Evolutionary conservation across 164 flowering plant genomes (phyloP).

Genomic region (Nymphaea thermarum): DNA sequence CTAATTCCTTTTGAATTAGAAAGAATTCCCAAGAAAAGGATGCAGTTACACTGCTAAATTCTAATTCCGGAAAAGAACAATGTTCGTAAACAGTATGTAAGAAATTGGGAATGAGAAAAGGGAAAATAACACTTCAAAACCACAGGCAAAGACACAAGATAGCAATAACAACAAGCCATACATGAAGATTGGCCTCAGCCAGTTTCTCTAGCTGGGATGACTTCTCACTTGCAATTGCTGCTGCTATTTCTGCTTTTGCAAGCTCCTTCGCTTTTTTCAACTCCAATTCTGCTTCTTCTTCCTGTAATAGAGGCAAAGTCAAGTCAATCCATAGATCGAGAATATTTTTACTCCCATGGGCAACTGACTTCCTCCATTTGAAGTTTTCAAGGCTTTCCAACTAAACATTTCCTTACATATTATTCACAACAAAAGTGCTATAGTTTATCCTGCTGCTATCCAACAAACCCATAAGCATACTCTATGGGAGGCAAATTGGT

Average conservation of each 20-base stretch:
- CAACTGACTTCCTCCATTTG: neutral
- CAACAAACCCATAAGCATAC: neutral
- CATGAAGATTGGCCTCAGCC: constrained; percentile 91
- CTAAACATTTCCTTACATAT: neutral
- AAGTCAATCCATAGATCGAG: neutral
- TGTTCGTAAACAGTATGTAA: no score
- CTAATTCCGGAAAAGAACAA: no score
- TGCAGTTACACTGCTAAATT: no score
- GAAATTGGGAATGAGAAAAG: no score
- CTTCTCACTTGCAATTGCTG: constrained; percentile 83
- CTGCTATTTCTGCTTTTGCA: constrained; percentile 73
- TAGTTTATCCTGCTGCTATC: neutral
- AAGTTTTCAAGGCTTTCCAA: neutral
- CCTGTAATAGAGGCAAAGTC: constrained; percentile 31
- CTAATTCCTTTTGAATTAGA: no score
- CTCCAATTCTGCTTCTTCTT: constrained; percentile 51
- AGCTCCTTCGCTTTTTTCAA: constrained; percentile 59
- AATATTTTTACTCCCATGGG: neutral
- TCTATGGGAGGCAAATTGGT: constrained; percentile 1
- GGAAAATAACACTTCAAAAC: no score
- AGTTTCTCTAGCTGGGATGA: constrained; percentile 85
- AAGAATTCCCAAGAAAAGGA: no score
- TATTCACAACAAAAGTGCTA: neutral
- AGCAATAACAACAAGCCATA: constrained; percentile 17
- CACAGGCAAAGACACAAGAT: no score